These are phyloP conservation scores for Sporothrix protearum DNA, from an alignment of 2,329 filamentous ascomycete species.

Conservation along the genomic window DNA sequence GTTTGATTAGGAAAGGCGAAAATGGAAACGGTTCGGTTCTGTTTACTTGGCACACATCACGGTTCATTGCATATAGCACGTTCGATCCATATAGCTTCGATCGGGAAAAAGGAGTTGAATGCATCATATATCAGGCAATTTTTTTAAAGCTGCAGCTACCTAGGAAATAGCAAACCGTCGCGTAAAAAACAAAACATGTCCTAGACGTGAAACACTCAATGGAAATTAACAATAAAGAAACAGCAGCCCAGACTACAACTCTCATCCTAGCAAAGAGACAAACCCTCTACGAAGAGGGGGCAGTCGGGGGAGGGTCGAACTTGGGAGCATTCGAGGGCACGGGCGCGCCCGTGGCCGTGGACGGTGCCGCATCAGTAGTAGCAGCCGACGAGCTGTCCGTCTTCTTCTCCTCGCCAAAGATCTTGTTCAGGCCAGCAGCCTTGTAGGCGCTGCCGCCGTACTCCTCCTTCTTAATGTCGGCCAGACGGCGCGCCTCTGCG, in stretches of 20 bases:
- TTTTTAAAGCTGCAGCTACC: slow-evolving; percentile 7
- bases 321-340: slow-evolving; percentile 22
- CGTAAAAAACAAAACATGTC: slow-evolving; percentile 7
- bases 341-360: slow-evolving; percentile 4
- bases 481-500: slow-evolving; percentile 80
- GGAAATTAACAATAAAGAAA: no score
- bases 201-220: not conserved
- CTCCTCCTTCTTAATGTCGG: slow-evolving; percentile 75
- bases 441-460: slow-evolving; percentile 58
- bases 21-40: not conserved
- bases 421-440: slow-evolving; percentile 54
- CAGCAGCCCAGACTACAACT: not conserved
- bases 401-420: slow-evolving; percentile 46
- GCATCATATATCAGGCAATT: not conserved
- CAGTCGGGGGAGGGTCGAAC: slow-evolving; percentile 29
- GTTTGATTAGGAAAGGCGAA: slow-evolving; percentile 43
- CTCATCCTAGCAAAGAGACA: not conserved
- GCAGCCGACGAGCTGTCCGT: not conserved
- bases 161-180: not conserved
- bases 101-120: not conserved
- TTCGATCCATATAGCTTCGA: not conserved
- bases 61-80: not conserved
- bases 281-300: slow-evolving; percentile 20
- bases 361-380: not conserved
- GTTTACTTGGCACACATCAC: not conserved